Evolutionary conservation across 2,329 filamentous ascomycete genomes (phyloP).

Genomic region (Colletotrichum orbiculare): DNA sequence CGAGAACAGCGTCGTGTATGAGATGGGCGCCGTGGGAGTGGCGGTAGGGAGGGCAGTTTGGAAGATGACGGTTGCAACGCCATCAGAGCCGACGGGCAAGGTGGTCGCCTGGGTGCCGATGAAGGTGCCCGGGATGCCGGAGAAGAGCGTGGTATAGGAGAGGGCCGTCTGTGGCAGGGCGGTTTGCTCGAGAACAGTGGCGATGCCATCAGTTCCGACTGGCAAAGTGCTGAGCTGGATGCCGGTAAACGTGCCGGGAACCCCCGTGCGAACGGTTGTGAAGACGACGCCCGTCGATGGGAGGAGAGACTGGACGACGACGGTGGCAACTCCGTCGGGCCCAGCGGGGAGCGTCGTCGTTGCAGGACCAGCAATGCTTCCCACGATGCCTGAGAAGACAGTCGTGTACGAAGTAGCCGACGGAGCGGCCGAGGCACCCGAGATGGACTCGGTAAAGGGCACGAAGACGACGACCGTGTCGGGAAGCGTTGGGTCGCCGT

Average conservation of each 20-base stretch:
- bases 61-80: constrained; percentile 14
- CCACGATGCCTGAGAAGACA: constrained; percentile 12
- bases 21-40: not conserved
- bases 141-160: constrained; percentile 12
- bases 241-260: constrained; percentile 1
- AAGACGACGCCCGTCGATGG: not conserved
- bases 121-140: constrained; percentile 6
- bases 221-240: not conserved
- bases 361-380: not conserved
- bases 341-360: constrained; percentile 16
- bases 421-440: not conserved
- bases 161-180: not conserved
- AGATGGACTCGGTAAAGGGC: not conserved
- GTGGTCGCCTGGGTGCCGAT: constrained; percentile 6
- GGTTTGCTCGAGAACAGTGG: constrained; percentile 9
- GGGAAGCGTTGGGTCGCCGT: not conserved
- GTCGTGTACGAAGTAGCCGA: constrained; percentile 8
- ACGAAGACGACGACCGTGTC: constrained; percentile 9
- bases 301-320: not conserved
- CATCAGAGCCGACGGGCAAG: constrained; percentile 4
- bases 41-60: constrained; percentile 3
- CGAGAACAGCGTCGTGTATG: constrained; percentile 2
- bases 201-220: not conserved
- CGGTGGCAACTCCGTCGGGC: constrained; percentile 9
- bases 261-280: constrained; percentile 2